Conservation (phyloP, 1,139 yeast species). For the Zygosaccharomyces sapae region DNA sequence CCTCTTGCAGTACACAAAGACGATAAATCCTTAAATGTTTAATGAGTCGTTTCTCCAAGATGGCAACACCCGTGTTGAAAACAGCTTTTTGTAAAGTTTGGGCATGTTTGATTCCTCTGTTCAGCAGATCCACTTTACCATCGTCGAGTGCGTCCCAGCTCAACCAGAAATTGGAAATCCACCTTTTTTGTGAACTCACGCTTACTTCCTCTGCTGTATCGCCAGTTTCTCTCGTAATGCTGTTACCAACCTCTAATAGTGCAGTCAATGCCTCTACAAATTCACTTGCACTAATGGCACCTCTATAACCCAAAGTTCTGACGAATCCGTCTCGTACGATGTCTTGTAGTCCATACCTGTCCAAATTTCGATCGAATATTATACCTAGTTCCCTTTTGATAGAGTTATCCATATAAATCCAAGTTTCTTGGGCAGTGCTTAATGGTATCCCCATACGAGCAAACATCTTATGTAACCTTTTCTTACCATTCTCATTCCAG, state of each 20-base stretch:
- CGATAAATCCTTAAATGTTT: slow-evolving; percentile 78
- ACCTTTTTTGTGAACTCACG: slow-evolving; percentile 55
- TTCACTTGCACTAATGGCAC: slow-evolving; percentile 87
- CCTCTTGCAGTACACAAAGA: slow-evolving; percentile 84
- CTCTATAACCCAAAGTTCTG: slow-evolving; percentile 80
- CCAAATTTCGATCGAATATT: slow-evolving; percentile 67
- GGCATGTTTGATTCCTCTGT: slow-evolving; percentile 74
- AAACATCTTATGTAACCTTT: slow-evolving; percentile 80
- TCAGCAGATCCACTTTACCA: slow-evolving; percentile 50
- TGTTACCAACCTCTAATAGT: slow-evolving; percentile 62
- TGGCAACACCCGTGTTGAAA: slow-evolving; percentile 82
- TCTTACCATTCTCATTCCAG: slow-evolving; percentile 91
- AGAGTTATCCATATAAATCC: slow-evolving; percentile 87
- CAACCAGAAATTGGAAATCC: slow-evolving; percentile 90
- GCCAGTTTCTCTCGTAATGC: slow-evolving; percentile 12
- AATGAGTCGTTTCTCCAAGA: slow-evolving; percentile 74
- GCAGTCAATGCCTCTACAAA: slow-evolving; percentile 91
- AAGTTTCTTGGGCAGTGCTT: slow-evolving; percentile 81
- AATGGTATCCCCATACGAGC: slow-evolving; percentile 95
- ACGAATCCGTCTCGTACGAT: slow-evolving; percentile 82
- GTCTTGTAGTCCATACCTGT: slow-evolving; percentile 77
- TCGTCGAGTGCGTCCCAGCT: slow-evolving; percentile 88
- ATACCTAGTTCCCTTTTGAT: slow-evolving; percentile 69
- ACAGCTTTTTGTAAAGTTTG: slow-evolving; percentile 78
- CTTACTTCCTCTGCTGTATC: slow-evolving; percentile 31